phyloP scores from a whole-genome alignment of 306 rosid species.

The Styphnolobium japonicum region DNA sequence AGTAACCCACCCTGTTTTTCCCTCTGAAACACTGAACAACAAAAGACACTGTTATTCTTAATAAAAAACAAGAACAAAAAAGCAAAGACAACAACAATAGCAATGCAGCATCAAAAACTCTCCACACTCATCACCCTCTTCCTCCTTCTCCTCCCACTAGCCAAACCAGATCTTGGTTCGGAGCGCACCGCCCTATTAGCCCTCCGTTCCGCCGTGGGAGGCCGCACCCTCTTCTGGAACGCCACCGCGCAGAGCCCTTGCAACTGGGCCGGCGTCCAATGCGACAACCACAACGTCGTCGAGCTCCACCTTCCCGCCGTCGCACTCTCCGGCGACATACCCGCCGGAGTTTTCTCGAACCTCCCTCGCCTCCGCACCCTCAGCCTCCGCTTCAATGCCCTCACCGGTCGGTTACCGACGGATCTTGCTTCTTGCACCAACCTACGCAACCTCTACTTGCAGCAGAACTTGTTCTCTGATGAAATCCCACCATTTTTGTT shows the following conservation, averaged over 20 bases:
- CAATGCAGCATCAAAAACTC: background rate
- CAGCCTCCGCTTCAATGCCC: constrained; percentile 53
- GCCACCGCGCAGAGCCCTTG: constrained; percentile 34
- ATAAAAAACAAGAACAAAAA: background rate
- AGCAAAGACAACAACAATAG: background rate
- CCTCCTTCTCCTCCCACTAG: background rate
- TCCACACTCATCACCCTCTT: background rate
- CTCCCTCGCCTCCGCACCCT: constrained; percentile 52
- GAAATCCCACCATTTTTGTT: constrained; percentile 46
- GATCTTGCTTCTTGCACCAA: constrained; percentile 43
- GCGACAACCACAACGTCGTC: constrained; percentile 36
- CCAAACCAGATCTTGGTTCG: constrained; percentile 37
- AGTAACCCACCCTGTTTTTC: too few relatives aligned
- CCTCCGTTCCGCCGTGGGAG: constrained; percentile 47
- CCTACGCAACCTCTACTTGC: constrained; percentile 63
- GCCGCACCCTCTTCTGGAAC: constrained; percentile 46
- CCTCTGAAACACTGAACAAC: too few relatives aligned
- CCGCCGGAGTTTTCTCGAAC: constrained; percentile 43
- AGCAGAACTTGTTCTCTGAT: constrained; percentile 46
- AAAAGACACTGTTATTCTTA: too few relatives aligned
- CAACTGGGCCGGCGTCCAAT: constrained; percentile 51
- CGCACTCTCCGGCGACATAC: constrained; percentile 54
- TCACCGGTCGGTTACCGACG: constrained; percentile 45
- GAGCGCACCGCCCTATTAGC: constrained; percentile 51
- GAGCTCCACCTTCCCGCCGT: constrained; percentile 56